These are phyloP conservation scores for Lotmaria passim DNA, from an alignment of 208 protist species.

Conservation along the genomic window DNA sequence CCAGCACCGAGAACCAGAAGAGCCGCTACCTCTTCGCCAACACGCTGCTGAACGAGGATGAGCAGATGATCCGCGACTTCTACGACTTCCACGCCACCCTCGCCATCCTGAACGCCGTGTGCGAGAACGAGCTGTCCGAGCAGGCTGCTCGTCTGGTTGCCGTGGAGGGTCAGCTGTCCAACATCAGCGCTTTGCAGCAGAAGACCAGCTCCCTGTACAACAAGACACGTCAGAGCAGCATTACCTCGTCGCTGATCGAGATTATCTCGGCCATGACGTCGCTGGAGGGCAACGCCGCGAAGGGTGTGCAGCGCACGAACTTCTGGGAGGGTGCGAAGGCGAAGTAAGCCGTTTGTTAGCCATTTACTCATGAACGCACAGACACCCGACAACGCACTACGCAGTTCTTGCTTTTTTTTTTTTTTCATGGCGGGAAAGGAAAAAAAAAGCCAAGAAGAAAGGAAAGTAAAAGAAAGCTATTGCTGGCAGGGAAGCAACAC, in stretches of 20 bases:
- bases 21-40: conserved; percentile 88
- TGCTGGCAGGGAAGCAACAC: neutral
- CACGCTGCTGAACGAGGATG: conserved; percentile 84
- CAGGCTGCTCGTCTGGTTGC: conserved; percentile 88
- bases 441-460: no score
- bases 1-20: conserved; percentile 88
- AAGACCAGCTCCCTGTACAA: conserved; percentile 92
- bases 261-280: conserved; percentile 93
- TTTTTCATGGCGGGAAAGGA: no score
- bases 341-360: conserved; percentile 61
- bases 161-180: conserved; percentile 90
- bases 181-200: conserved; percentile 83
- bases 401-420: neutral
- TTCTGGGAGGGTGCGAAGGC: conserved; percentile 82
- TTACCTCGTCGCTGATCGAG: conserved; percentile 90
- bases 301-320: conserved; percentile 79
- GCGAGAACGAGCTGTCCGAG: conserved; percentile 92
- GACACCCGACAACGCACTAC: no score
- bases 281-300: conserved; percentile 80
- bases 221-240: conserved; percentile 90
- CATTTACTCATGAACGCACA: neutral
- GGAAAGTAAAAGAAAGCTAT: neutral
- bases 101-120: conserved; percentile 82
- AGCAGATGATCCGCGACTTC: conserved; percentile 88
- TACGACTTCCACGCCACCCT: conserved; percentile 91